Base-by-base conservation (phyloP, 2,329 filamentous ascomycete species). In the Onygena corvina region DNA sequence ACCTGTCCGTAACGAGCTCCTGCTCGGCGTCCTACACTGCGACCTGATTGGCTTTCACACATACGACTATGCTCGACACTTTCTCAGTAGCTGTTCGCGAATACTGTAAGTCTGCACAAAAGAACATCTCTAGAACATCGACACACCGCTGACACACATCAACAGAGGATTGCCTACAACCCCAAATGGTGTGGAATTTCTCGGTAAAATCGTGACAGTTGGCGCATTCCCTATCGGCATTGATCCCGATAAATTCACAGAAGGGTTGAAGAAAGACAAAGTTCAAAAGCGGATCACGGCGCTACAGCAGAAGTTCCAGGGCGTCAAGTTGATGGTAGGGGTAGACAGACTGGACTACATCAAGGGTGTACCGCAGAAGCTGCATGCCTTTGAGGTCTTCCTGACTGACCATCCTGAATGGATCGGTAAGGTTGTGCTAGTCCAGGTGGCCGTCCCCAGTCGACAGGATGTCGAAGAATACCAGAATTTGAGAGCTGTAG, bases 271-370 rank as follows among this genome's bases (percentile, higher is more conserved):
- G 69, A 87, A 86, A 63, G 81, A 84, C 42, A 86, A 84, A 59
- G 87, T 96, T 1, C 82, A 90, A 61, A 83, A 90, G 60, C 85
- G 90, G 52, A 94, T 98, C 58, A 81, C 82, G 3, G 80, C 83
- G 1, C 74, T 96, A 3, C 81, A 85, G 61, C 83, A 84, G 62
- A 95, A 94, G 67, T 98, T 96, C 61, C 84, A 94, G 57, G 90
- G 89, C 42, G 86, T 94, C 59, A 95, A 95, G 71, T 77, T 96
- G 56, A 94, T 98, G 59, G 90, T 96, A 31, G 90, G 92, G 54
- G 92, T 96, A 47, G 92, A 98, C 65, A 85, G 92, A 46, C 77
- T 96, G 46, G 92, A 98, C 68, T 96, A 98, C 69, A 96, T 96
- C 79, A 96, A 96, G 71, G 92, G 92, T 54, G 89, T 98, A 7